Base-by-base conservation (phyloP, 1,284 basidiomycete species). In the Fereydounia khargensis region DNA sequence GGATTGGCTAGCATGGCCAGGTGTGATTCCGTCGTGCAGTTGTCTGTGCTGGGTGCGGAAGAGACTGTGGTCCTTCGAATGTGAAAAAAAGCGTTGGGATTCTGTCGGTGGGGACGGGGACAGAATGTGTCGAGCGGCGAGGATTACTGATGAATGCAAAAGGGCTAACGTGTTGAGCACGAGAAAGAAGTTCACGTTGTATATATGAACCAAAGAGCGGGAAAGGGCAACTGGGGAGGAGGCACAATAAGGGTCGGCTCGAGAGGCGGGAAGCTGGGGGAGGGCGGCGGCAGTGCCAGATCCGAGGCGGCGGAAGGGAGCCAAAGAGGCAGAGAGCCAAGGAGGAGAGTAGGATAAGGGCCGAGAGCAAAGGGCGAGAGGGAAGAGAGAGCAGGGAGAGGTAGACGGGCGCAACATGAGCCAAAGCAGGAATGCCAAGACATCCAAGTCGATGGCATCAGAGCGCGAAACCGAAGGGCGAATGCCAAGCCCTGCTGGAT, bases 401-500 rank as follows among this genome's bases (percentile, higher is more conserved):
- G n/a, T 6, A 23, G 22, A n/a, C 39, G 28, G 35, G 25, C 2
- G 3, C 21, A 47, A 47, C 47, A 50, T 47, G 53, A 56, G 53
- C n/a, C n/a, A n/a, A n/a, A n/a, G 53, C 30, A 16, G 13, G 40
- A 35, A 38, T 43, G 53, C 53, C 53, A 56, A 56, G 47, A 43
- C 32, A 27, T 35, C n/a, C n/a, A n/a, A n/a, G n/a, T n/a, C n/a
- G n/a, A n/a, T n/a, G n/a, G n/a, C n/a, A n/a, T n/a, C n/a, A n/a
- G n/a, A n/a, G n/a, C n/a, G n/a, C n/a, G n/a, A n/a, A n/a, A n/a
- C n/a, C n/a, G n/a, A n/a, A n/a, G n/a, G n/a, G n/a, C n/a, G n/a
- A n/a, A n/a, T n/a, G n/a, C n/a, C n/a, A n/a, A n/a, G n/a, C n/a
- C n/a, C n/a, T n/a, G n/a, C n/a, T n/a, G n/a, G n/a, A n/a, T n/a